phyloP scores from a whole-genome alignment of 2,329 filamentous ascomycete species.

The Raffaelea ambrosiae region DNA sequence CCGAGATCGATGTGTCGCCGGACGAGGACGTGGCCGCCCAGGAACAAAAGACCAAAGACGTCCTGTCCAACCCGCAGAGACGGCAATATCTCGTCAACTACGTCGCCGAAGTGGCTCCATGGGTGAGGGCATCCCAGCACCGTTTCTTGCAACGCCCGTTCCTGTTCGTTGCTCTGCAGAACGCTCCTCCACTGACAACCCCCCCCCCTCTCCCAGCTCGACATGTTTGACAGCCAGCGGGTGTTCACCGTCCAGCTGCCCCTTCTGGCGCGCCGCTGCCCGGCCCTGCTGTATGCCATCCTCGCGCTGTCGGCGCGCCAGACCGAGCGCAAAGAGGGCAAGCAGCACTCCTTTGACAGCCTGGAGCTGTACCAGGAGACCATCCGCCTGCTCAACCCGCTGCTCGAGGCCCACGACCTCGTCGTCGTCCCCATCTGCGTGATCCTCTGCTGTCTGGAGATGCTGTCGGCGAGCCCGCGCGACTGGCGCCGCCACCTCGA shows the following conservation, averaged over 20 bases:
- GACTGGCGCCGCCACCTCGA: conserved; percentile 50
- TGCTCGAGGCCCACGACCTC: conserved; percentile 23
- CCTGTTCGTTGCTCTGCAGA: too few species aligned
- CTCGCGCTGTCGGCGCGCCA: conserved; percentile 47
- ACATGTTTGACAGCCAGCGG: conserved; percentile 32
- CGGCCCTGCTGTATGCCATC: conserved; percentile 40
- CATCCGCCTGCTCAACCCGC: conserved; percentile 31
- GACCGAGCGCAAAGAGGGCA: conserved; percentile 39
- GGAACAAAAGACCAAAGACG: conserved; percentile 13
- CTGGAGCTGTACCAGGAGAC: conserved; percentile 47
- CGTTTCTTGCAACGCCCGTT: too few species aligned
- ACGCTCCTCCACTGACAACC: neutral
- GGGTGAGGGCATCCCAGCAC: conserved; percentile 1
- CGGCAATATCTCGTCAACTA: conserved; percentile 29
- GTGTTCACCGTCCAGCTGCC: conserved; percentile 45
- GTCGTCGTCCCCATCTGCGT: conserved; percentile 28
- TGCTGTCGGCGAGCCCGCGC: conserved; percentile 30
- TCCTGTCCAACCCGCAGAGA: conserved; percentile 23
- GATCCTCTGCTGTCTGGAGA: conserved; percentile 31
- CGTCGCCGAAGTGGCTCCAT: conserved; percentile 6
- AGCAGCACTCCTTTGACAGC: conserved; percentile 38
- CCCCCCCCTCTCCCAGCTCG: neutral
- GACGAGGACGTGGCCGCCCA: neutral
- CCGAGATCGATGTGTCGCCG: conserved; percentile 8
- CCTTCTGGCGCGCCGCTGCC: conserved; percentile 35